phyloP scores from a whole-genome alignment of 257 asterid species.

The Nicotiana knightiana region DNA sequence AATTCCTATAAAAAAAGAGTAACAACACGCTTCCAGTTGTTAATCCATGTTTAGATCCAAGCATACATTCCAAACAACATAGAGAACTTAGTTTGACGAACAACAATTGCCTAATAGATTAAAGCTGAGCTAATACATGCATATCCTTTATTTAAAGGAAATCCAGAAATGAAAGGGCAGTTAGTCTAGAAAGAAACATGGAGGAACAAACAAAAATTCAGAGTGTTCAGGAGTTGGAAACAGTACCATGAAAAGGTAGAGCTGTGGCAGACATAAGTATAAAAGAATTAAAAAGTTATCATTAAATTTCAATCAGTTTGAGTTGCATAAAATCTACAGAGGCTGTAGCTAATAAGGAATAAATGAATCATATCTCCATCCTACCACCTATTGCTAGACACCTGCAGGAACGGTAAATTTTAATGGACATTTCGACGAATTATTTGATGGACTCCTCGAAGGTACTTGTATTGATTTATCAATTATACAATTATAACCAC shows the following conservation, averaged over 20 bases:
- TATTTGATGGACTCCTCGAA: slow-evolving; percentile 14
- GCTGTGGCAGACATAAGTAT: background rate
- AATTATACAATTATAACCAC: slow-evolving; percentile 19
- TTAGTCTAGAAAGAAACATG: background rate
- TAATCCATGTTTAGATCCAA: background rate
- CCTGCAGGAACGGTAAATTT: slow-evolving; percentile 51
- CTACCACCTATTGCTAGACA: slow-evolving; percentile 26
- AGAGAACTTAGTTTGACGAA: background rate
- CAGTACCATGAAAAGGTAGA: background rate
- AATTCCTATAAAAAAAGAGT: background rate
- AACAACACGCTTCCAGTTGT: background rate
- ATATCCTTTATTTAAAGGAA: background rate
- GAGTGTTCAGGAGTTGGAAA: background rate
- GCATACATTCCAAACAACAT: background rate
- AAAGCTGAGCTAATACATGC: background rate
- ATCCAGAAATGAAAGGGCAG: background rate
- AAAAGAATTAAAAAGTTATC: background rate
- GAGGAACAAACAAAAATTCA: background rate
- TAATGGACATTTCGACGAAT: slow-evolving; percentile 30
- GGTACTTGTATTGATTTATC: slow-evolving; percentile 26
- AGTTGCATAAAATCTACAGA: background rate
- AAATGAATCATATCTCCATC: background rate
- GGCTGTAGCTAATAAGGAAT: background rate
- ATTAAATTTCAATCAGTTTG: background rate
- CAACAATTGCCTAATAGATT: background rate